phyloP scores from a whole-genome alignment of 1,284 basidiomycete genomes.

The Microbotryum lychnidis-dioicae region DNA sequence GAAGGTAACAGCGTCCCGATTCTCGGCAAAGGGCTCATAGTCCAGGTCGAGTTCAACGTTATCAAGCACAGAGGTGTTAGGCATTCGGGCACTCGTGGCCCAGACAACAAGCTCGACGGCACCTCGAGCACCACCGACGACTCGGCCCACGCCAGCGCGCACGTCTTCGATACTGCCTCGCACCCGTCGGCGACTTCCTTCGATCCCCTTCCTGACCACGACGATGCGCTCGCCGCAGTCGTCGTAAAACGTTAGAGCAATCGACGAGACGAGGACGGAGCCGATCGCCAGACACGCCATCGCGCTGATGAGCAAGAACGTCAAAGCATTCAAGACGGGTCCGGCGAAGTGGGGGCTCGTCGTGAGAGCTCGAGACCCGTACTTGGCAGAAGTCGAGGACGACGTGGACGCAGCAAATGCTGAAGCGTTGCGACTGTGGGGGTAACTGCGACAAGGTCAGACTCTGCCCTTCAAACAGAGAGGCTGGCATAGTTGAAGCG shows the following conservation, averaged over 20 bases:
- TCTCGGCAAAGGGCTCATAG: not conserved
- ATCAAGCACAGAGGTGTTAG: not conserved
- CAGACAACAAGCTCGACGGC: constrained; percentile 17
- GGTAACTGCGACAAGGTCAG: not conserved
- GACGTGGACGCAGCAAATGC: too few relatives aligned
- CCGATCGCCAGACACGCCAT: constrained; percentile 16
- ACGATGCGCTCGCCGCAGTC: constrained; percentile 14
- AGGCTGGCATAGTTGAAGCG: not conserved
- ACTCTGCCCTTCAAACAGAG: not conserved
- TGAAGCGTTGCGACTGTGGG: not conserved
- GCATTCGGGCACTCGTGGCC: not conserved
- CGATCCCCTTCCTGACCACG: constrained; percentile 1
- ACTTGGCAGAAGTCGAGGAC: too few relatives aligned
- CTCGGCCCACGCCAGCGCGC: constrained; percentile 10
- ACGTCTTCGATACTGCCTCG: constrained; percentile 16
- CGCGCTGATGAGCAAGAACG: constrained; percentile 20
- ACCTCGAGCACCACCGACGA: constrained; percentile 19
- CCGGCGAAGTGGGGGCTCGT: constrained; percentile 2
- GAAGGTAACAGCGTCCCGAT: not conserved
- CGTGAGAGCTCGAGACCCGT: too few relatives aligned
- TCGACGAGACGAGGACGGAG: constrained; percentile 18
- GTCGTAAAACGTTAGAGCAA: constrained; percentile 25
- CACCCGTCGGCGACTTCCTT: constrained; percentile 2
- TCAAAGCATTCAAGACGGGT: constrained; percentile 15
- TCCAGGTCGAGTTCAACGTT: not conserved